A percentile compares a stretch with the other conserved stretches of the same genome.
Conservation (phyloP, 441 rosid genomes). For the Erodium moschatum region DNA sequence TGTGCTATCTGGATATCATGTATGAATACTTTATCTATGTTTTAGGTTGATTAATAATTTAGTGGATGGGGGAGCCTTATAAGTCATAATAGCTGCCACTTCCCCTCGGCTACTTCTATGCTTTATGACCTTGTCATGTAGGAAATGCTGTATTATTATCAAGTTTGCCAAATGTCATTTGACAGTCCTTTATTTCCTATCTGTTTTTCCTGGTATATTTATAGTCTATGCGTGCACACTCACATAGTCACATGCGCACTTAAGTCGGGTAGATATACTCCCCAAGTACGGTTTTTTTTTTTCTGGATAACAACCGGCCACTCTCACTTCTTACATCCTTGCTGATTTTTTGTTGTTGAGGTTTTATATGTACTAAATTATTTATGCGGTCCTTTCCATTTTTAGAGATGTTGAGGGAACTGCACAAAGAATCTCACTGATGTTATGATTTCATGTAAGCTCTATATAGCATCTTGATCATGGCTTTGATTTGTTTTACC, state of each 20-base stretch:
- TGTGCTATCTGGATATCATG: not conserved
- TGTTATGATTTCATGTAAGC: too few species aligned
- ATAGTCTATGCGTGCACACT: not conserved
- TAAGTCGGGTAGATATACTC: not conserved
- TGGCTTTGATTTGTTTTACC: not conserved
- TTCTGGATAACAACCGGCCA: not conserved
- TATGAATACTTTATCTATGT: not conserved
- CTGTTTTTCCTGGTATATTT: not conserved
- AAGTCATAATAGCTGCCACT: not conserved
- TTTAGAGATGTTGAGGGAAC: not conserved
- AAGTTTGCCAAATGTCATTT: not conserved
- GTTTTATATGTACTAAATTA: not conserved
- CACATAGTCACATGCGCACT: not conserved
- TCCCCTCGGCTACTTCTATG: not conserved
- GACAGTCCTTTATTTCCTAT: not conserved
- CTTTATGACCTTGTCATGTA: too few species aligned
- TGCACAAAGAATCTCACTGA: too few species aligned
- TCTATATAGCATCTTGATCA: too few species aligned
- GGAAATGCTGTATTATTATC: too few species aligned
- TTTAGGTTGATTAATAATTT: not conserved
- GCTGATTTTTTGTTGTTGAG: not conserved
- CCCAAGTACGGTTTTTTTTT: not conserved
- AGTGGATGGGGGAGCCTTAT: not conserved
- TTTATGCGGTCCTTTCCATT: not conserved
- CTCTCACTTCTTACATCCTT: not conserved